A percentile compares a stretch with the other conserved stretches of the same genome.
Conservation (phyloP, 148 eudicot genomes). For the Oxyria digyna region DNA sequence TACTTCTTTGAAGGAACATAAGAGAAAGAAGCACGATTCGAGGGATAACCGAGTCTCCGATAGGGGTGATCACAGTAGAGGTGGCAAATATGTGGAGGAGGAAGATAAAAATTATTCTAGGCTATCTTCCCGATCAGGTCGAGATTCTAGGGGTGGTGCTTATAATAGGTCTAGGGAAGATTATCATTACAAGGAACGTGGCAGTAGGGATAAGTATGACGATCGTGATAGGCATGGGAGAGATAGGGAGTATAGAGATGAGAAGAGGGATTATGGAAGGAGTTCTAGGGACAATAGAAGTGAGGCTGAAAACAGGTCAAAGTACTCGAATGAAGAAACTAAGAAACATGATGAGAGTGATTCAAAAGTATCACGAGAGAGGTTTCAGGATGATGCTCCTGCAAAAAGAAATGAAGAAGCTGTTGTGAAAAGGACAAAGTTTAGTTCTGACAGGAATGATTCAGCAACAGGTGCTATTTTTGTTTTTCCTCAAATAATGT, state of each 20-base stretch:
- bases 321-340: conserved; percentile 27
- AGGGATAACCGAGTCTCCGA: conserved; percentile 31
- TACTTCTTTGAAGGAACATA: conserved; percentile 21
- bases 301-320: conserved; percentile 28
- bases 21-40: conserved; percentile 33
- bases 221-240: conserved; percentile 38
- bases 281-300: conserved; percentile 32
- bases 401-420: conserved; percentile 19
- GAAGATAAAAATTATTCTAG: conserved; percentile 41
- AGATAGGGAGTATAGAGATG: conserved; percentile 40
- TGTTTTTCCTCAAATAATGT: neutral
- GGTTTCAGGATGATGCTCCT: conserved; percentile 21
- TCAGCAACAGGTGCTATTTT: conserved; percentile 27
- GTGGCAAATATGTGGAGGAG: conserved; percentile 42
- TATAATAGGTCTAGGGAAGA: conserved; percentile 45
- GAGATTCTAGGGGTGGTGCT: conserved; percentile 25
- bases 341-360: conserved; percentile 28
- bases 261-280: conserved; percentile 39
- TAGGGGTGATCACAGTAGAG: conserved; percentile 34
- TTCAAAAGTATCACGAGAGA: conserved; percentile 20
- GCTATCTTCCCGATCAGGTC: conserved; percentile 33
- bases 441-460: conserved; percentile 23
- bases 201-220: conserved; percentile 33
- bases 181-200: conserved; percentile 27
- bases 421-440: conserved; percentile 47